Evolutionary conservation across 2,329 filamentous ascomycete species (phyloP).

Genomic region (Neopestalotiopsis sp.): DNA sequence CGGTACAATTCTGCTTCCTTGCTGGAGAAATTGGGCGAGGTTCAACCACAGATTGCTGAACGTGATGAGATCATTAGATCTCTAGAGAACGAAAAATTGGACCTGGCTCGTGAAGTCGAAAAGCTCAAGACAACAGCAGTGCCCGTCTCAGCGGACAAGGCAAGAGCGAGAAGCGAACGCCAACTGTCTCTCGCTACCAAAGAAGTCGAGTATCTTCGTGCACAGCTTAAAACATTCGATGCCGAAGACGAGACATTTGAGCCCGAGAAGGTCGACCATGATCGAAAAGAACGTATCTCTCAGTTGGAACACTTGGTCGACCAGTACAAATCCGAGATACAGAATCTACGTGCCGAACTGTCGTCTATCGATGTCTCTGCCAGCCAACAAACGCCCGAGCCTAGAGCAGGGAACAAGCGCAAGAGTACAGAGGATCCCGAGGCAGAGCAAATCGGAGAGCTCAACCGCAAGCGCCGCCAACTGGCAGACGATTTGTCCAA

Average conservation of each 20-base stretch:
- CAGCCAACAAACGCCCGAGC: conserved; percentile 39
- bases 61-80: conserved; percentile 76
- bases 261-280: conserved; percentile 76
- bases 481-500: conserved; percentile 37
- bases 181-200: conserved; percentile 86
- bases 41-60: conserved; percentile 79
- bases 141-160: conserved; percentile 64
- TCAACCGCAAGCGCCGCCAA: conserved; percentile 86
- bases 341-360: conserved; percentile 76
- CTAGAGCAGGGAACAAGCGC: conserved; percentile 65
- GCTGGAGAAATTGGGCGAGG: conserved; percentile 77
- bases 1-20: conserved; percentile 79
- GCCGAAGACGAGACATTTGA: conserved; percentile 87
- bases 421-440: conserved; percentile 62
- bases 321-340: conserved; percentile 81
- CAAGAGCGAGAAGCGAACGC: conserved; percentile 77
- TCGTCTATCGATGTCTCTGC: conserved; percentile 60
- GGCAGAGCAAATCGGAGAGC: conserved; percentile 77
- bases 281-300: conserved; percentile 74
- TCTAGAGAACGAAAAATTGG: conserved; percentile 72
- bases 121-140: conserved; percentile 62
- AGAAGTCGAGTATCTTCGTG: conserved; percentile 92
- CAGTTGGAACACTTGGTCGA: conserved; percentile 88
- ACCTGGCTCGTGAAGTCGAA: conserved; percentile 72
- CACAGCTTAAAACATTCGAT: conserved; percentile 88